These are phyloP conservation scores for Ilyonectria destructans DNA, from an alignment of 2,329 filamentous ascomycete genomes.

Conservation along the genomic window DNA sequence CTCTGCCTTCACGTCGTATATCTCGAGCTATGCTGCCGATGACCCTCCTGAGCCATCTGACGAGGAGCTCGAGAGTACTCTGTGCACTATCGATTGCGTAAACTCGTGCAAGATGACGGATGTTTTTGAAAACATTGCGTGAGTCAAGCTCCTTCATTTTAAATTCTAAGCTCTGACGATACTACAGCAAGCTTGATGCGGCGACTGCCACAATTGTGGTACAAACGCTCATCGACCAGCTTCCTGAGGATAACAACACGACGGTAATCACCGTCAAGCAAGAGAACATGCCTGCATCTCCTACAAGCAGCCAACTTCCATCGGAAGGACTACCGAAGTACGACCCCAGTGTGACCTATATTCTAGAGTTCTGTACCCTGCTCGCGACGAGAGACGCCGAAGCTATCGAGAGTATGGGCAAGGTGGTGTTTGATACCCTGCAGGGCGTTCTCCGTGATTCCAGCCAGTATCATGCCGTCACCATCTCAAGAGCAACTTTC, in stretches of 20 bases:
- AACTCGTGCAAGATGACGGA: conserved; percentile 89
- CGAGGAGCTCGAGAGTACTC: conserved; percentile 95
- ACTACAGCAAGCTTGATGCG: conserved; percentile 57
- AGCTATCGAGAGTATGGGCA: conserved; percentile 82
- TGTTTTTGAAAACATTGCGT: conserved; percentile 88
- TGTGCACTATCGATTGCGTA: conserved; percentile 95
- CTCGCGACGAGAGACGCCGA: conserved; percentile 83
- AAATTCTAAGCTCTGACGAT: conserved; percentile 5
- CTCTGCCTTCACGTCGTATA: conserved; percentile 95
- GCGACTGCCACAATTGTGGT: conserved; percentile 61
- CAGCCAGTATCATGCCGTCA: conserved; percentile 84
- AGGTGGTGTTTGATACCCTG: conserved; percentile 84
- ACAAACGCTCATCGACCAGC: conserved; percentile 81
- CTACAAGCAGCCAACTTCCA: conserved; percentile 66
- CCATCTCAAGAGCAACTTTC: conserved; percentile 86
- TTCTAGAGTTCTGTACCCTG: conserved; percentile 92
- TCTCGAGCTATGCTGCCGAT: conserved; percentile 98
- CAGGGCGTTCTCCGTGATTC: conserved; percentile 87
- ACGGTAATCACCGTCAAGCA: conserved; percentile 91
- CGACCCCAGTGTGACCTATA: conserved; percentile 88
- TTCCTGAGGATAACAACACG: conserved; percentile 87
- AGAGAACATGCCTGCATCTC: conserved; percentile 78
- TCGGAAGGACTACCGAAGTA: conserved; percentile 73
- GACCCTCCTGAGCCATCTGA: conserved; percentile 98
- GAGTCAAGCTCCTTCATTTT: conserved; percentile 54